Conservation (phyloP, 2,329 filamentous ascomycete genomes). For the Sclerotinia nivalis region DNA sequence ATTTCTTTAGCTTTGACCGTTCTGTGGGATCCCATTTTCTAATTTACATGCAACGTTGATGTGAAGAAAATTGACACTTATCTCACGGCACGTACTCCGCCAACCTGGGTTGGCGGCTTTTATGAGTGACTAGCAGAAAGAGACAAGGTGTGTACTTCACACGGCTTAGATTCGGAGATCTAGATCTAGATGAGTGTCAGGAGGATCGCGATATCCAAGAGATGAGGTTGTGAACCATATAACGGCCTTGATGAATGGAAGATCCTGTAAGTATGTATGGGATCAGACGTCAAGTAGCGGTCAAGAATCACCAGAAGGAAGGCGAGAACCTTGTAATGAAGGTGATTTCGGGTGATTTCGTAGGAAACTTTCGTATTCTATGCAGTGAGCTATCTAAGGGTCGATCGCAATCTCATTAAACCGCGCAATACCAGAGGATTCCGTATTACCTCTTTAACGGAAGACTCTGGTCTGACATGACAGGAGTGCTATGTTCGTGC, state of each 20-base stretch:
- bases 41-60: constrained; percentile 19
- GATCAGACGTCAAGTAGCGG: constrained; percentile 8
- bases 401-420: constrained; percentile 12
- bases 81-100: background rate
- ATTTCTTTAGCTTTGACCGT: constrained; percentile 3
- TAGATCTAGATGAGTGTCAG: constrained; percentile 20
- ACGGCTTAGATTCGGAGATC: constrained; percentile 17
- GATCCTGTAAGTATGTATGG: background rate
- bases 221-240: background rate
- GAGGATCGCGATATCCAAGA: constrained; percentile 8
- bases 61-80: constrained; percentile 12
- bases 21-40: background rate
- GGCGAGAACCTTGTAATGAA: background rate
- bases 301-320: background rate
- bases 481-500: background rate
- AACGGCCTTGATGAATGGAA: constrained; percentile 15
- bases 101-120: background rate
- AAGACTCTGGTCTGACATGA: constrained; percentile 4
- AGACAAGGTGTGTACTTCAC: constrained; percentile 7
- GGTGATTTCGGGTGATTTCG: background rate
- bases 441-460: background rate
- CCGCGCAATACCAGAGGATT: background rate
- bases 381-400: constrained; percentile 9
- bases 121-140: background rate
- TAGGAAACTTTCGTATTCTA: constrained; percentile 15